Conservation (phyloP, 257 asterid genomes). For the Plantago ovata region DNA sequence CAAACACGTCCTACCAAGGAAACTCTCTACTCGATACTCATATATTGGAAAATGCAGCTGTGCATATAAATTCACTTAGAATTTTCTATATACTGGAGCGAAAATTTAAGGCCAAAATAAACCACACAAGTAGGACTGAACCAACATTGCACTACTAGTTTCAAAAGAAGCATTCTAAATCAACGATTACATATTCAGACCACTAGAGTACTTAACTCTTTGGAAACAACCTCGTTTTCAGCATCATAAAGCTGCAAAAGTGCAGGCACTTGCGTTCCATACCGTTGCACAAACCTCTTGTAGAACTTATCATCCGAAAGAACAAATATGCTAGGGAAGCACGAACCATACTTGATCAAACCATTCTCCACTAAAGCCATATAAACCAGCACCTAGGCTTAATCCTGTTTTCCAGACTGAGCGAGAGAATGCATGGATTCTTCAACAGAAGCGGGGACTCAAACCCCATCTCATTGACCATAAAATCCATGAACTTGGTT, state of each 20-base stretch:
- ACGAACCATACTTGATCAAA: conserved; percentile 16
- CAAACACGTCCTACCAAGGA: too few species aligned
- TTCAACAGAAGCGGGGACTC: conserved; percentile 7
- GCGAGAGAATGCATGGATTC: conserved; percentile 3
- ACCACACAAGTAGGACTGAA: neutral
- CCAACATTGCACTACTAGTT: neutral
- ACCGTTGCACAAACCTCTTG: conserved; percentile 1
- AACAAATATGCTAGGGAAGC: neutral
- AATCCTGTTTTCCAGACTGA: conserved; percentile 26
- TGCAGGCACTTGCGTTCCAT: conserved; percentile 20
- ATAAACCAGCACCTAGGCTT: conserved; percentile 25
- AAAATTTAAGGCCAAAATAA: neutral
- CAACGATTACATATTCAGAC: neutral
- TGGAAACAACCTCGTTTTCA: neutral
- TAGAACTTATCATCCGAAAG: neutral
- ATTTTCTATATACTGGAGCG: neutral
- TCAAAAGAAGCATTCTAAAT: neutral
- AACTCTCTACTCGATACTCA: too few species aligned
- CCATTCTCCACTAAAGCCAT: conserved; percentile 22
- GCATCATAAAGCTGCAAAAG: conserved; percentile 15
- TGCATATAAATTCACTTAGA: neutral
- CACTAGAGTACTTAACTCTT: conserved; percentile 1
- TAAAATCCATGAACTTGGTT: conserved; percentile 17
- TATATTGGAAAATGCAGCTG: neutral
- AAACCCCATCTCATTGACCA: conserved; percentile 25